These are phyloP conservation scores for Mollisiaceae sp. DNA, from an alignment of 2,329 filamentous ascomycete species.

Conservation along the genomic window DNA sequence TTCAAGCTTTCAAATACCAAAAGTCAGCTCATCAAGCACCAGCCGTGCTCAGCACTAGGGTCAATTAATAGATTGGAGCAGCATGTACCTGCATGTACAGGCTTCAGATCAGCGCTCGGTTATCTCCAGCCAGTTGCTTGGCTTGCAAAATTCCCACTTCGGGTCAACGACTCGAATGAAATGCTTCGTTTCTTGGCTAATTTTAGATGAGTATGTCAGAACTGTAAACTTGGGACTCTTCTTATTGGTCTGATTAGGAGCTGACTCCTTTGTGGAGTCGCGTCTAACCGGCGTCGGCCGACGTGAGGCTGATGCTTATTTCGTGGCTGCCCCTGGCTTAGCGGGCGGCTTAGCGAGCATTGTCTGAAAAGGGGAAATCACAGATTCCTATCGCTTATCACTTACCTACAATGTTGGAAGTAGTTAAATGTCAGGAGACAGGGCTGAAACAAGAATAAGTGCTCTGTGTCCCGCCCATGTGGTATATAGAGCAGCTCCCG, in stretches of 20 bases:
- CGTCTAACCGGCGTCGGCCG: background rate
- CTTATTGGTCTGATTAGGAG: constrained; percentile 6
- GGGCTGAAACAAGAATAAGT: background rate
- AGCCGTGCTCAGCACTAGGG: background rate
- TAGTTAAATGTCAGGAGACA: background rate
- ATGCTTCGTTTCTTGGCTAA: background rate
- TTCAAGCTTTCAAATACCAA: background rate
- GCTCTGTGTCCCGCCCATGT: background rate
- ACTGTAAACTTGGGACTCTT: background rate
- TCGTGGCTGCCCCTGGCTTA: constrained; percentile 1
- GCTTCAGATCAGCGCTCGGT: background rate
- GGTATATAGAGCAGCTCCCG: too few relatives aligned
- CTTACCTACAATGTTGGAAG: background rate
- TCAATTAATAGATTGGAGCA: background rate
- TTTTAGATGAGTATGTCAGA: constrained; percentile 7
- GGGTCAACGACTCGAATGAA: constrained; percentile 6
- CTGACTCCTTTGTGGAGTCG: too few relatives aligned
- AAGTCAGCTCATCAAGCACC: background rate
- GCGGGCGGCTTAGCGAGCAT: background rate
- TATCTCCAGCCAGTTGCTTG: background rate
- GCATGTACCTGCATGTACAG: background rate
- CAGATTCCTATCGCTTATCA: background rate
- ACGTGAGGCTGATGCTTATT: constrained; percentile 16
- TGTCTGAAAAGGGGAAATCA: background rate
- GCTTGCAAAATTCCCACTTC: background rate